Conservation (phyloP, 2,329 filamentous ascomycete genomes). For the Fusarium nelsonii region DNA sequence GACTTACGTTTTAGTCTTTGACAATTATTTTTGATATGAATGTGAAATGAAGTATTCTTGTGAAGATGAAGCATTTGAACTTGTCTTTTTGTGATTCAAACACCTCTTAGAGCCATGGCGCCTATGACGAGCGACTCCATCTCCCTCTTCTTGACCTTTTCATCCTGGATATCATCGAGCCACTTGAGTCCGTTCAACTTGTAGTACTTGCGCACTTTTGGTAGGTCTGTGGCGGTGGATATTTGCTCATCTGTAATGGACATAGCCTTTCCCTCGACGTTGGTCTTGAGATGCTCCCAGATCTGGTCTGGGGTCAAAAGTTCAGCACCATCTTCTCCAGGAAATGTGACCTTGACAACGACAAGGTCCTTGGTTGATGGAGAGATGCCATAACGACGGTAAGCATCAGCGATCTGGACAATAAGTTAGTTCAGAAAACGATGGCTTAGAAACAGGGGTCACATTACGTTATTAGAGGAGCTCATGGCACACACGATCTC, state of each 20-base stretch:
- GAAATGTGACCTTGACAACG: conserved; percentile 80
- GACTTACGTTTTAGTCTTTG: conserved; percentile 45
- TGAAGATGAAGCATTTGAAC: conserved; percentile 2
- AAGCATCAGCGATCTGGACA: conserved; percentile 86
- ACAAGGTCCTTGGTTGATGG: conserved; percentile 79
- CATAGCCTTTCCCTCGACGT: conserved; percentile 71
- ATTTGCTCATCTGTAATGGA: conserved; percentile 75
- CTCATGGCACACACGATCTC: conserved; percentile 87
- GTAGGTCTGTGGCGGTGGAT: conserved; percentile 69
- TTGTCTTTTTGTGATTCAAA: conserved; percentile 41
- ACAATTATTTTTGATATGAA: conserved; percentile 8
- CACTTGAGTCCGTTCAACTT: conserved; percentile 77
- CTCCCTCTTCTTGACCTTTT: conserved; percentile 61
- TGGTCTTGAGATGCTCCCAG: conserved; percentile 68
- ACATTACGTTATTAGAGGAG: conserved; percentile 80
- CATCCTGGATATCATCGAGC: conserved; percentile 60
- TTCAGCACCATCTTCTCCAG: conserved; percentile 58
- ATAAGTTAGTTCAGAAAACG: conserved; percentile 19
- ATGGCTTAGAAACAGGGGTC: not conserved
- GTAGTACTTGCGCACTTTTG: conserved; percentile 85
- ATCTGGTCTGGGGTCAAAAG: conserved; percentile 60
- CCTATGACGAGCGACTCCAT: conserved; percentile 79
- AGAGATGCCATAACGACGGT: conserved; percentile 86
- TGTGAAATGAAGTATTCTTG: not conserved
- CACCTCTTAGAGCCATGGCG: conserved; percentile 73